Base-by-base conservation (phyloP, 164 flowering plant species). In the Aristolochia fimbriata region DNA sequence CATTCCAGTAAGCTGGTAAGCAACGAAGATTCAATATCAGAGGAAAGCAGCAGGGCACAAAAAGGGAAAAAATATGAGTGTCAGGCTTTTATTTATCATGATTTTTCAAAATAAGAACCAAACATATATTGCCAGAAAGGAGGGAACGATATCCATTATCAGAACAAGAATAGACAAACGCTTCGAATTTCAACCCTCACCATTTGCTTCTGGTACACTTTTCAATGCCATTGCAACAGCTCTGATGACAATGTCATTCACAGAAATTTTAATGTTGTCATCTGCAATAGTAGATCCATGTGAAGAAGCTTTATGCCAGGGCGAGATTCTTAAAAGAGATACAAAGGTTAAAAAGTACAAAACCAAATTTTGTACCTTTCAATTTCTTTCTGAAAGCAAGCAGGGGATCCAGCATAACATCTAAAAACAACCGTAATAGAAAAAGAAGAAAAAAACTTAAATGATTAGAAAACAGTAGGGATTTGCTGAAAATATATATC, bases 171-270 rank as follows among this genome's bases (percentile, higher is more conserved):
- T 10, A 37, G 43, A 37, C 1, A 37, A 37, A 3, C 11, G 12
- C 12, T 0, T 37, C 43, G 8, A 37, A 6, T 37, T 37, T 37
- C 43, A 48, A 47, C 60, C 33, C 67, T 72, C 76, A 93, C 99
- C 92, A 81, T 93, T 93, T 65, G 97, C 99, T 71, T 82, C 83
- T 19, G 90, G 91, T 19, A 88, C 86, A 75, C 78, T 87, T 67
- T 76, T 83, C 64, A 93, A 74, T 16, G 99, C 92, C 56, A 84
- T 62, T 55, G 99, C 97, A 58, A 93, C 95, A 57, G 93, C 96
- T 81, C 90, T 93, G 67, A 93, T 84, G 70, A 93, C 87, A 51
- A 93, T 83, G 68, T 93, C 99, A 75, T 93, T 93, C 47, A 93
- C 97, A 16, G 99, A 93, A 65, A 93, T 97, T 77, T 90, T 90